Base-by-base conservation (phyloP, 2,329 filamentous ascomycete species). In the Microcyclospora pomicola region DNA sequence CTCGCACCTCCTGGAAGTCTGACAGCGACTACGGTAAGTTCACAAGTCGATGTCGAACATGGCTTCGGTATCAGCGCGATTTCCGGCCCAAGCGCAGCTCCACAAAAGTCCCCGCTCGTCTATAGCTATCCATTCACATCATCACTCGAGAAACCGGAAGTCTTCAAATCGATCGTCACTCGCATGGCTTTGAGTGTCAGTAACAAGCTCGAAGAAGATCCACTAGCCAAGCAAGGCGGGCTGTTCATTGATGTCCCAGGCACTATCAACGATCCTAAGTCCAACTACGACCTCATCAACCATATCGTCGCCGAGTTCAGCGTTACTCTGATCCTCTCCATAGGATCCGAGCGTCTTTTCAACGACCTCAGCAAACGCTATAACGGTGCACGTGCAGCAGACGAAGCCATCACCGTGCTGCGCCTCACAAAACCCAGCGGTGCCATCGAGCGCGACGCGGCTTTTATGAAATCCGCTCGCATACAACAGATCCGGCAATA, bases 21-120 rank as follows among this genome's bases (percentile, higher is more conserved):
- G 47, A 88, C 81, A 36, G 84, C 87, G 0, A 80, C 82, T n/a
- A 82, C 84, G 4, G 86, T 93, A 54, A 82, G 82, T 9, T 85
- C 82, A 0, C 74, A 93, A 50, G 74, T 96, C 63, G 88, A 96
- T 59, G 71, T 93, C 1, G 82, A 88, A 52, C 84, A 82, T 6
- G 56, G 58, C 14, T 95, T 86, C 78, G 91, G 91, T 9, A 84
- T 74, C 48, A 87, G 84, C 49, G 87, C 88, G 0, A 93, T 87
- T 51, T 92, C 82, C 47, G 91, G 88, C 0, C 87, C 91, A 0
- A 91, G 81, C 49, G 74, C 78, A 1, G 77, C 93, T 13, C 87
- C 88, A 0, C 84, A 94, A 37, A 96, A 95, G 66, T 69, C 94
- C 50, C 91, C 91, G 5, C 65, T 98, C 38, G 85, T 88, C 19